Conservation (phyloP, 148 eudicot species). For the Salicornia ramosissima region DNA sequence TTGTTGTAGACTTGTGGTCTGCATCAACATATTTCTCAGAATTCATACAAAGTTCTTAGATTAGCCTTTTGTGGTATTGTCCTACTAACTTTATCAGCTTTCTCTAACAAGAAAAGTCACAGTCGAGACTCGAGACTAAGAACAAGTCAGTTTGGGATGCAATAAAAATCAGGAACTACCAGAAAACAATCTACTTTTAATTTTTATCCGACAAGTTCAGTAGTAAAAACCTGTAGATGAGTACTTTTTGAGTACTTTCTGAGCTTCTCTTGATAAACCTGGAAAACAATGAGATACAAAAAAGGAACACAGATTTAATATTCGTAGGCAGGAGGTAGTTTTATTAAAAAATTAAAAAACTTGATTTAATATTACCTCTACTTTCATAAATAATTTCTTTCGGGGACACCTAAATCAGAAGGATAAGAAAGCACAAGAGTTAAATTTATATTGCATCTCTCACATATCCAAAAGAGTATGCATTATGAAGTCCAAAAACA, state of each 20-base stretch:
- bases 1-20: background rate
- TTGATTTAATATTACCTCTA: slow-evolving; percentile 44
- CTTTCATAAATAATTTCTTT: slow-evolving; percentile 82
- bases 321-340: background rate
- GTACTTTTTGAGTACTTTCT: slow-evolving; percentile 75
- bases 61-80: too few relatives aligned
- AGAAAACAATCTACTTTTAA: background rate
- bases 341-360: too few relatives aligned
- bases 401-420: slow-evolving; percentile 69
- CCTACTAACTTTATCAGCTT: too few relatives aligned
- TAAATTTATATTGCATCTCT: slow-evolving; percentile 4
- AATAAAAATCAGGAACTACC: background rate
- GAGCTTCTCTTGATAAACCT: slow-evolving; percentile 87
- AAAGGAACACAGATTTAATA: background rate
- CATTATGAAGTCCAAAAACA: slow-evolving; percentile 19
- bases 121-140: too few relatives aligned
- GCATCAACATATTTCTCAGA: too few relatives aligned
- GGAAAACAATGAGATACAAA: slow-evolving; percentile 15
- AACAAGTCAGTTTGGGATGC: background rate
- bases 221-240: slow-evolving; percentile 53
- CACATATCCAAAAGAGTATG: slow-evolving; percentile 8
- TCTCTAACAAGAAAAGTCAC: too few relatives aligned
- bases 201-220: background rate
- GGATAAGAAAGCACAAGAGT: slow-evolving; percentile 2
- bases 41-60: too few relatives aligned